Base-by-base conservation (phyloP, 768 basidiomycete species). In the Crucibulum laeve region DNA sequence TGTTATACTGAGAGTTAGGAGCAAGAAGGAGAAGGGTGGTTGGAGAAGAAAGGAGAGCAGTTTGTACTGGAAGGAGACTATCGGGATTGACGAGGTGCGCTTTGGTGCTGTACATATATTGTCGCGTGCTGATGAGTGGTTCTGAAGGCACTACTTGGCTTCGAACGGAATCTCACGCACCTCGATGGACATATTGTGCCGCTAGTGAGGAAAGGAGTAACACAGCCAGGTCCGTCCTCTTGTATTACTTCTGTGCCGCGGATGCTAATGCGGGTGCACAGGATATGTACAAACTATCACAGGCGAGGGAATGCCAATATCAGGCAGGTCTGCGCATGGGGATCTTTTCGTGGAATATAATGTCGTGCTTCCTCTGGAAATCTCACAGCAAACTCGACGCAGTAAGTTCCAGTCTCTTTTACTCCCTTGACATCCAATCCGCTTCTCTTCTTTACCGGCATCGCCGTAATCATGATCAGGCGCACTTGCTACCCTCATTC, bases 271-370 rank as follows among this genome's bases (percentile, higher is more conserved):
- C 13, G 10, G 25, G 18, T 32, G 24, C 34, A n/a, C 53, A 90
- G 91, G 88, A 7, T 87, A 82, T 59, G 90, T 97, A 5, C 87
- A 97, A 59, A 77, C 74, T 10, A 74, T 98, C 44, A 76, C 82
- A 49, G 91, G 79, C 22, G 91, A 99, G 61, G 96, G 96, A 4
- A 91, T 98, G 85, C 87, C 90, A 1, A 59, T 81, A 26, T 84
- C 77, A 55, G 77, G 79, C 44, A 63, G 70, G 46, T 64, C 68
- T 7, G 58, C 64, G n/a, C 71, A 80, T 49, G 96, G 96, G 13
- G 84, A 95, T 59, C 69, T 99, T 37, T 98, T 80, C 54, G 75
- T 99, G 42, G 94, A 97, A 62, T 99, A 95, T 66, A 90, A 79
- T 44, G 90, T 99, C 38, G 84, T 98, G 14, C 65, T 99, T 42